Percentiles rank a stretch among this genome's conserved stretches.
Evolutionary conservation across 148 eudicot genomes (phyloP).

Genomic region (Fagopyrum homotropicum): DNA sequence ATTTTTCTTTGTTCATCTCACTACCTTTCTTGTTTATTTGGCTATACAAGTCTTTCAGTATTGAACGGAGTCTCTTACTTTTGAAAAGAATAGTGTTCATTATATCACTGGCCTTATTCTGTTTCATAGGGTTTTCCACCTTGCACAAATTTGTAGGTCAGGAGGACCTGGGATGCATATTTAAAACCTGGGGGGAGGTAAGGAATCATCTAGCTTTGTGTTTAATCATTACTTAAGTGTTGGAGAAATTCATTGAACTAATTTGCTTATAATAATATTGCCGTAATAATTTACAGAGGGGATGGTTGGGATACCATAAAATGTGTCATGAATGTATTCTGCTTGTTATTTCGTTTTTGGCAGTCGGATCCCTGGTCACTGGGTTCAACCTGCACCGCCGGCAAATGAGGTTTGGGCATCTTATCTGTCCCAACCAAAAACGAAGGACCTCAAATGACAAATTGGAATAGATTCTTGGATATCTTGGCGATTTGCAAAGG

Average conservation of each 20-base stretch:
- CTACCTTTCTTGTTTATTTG: neutral
- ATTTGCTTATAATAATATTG: no score
- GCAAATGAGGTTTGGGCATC: conserved; percentile 90
- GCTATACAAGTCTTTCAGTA: neutral
- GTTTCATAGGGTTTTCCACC: conserved; percentile 10
- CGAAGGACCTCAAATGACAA: conserved; percentile 17
- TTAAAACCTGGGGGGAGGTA: conserved; percentile 88
- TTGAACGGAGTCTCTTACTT: neutral
- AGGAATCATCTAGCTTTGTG: conserved; percentile 18
- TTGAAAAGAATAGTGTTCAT: neutral
- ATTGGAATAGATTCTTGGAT: neutral
- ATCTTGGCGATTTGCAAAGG: neutral
- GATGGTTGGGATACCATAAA: neutral
- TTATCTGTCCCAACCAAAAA: conserved; percentile 51
- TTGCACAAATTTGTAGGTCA: conserved; percentile 45
- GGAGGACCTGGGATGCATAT: conserved; percentile 88
- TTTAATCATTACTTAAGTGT: no score
- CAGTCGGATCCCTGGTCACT: conserved; percentile 97
- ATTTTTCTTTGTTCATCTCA: neutral
- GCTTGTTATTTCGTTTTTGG: conserved; percentile 14
- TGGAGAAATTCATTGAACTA: no score
- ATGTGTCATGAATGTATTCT: neutral
- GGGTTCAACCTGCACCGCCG: conserved; percentile 94
- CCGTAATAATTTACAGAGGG: neutral
- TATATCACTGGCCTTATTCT: neutral